phyloP scores from a whole-genome alignment of 2,329 filamentous ascomycete species.

The Cyphellophora europaea region DNA sequence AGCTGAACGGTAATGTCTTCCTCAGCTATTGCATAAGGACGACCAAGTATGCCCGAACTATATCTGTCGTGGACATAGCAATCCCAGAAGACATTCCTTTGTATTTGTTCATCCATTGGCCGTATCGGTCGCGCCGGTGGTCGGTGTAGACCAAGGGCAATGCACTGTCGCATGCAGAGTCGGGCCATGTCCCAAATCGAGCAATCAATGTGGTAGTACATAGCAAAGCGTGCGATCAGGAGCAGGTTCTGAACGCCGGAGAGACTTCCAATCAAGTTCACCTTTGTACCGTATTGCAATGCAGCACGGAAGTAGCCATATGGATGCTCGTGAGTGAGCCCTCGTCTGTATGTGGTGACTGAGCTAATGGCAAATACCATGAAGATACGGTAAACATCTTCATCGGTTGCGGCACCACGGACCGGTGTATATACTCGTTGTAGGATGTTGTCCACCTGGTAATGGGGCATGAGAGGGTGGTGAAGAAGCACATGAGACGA shows the following conservation, averaged over 20 bases:
- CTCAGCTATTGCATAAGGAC: conserved; percentile 34
- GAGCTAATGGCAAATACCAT: conserved; percentile 31
- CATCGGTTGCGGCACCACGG: conserved; percentile 5
- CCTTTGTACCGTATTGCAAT: conserved; percentile 22
- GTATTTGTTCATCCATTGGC: conserved; percentile 26
- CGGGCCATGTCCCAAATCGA: conserved; percentile 33
- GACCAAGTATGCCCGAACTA: conserved; percentile 31
- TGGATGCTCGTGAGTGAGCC: conserved; percentile 25
- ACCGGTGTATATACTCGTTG: conserved; percentile 13
- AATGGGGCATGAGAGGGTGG: conserved; percentile 21
- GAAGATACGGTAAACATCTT: conserved; percentile 27
- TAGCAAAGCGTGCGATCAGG: conserved; percentile 31
- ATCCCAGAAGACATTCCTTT: conserved; percentile 35
- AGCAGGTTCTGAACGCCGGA: conserved; percentile 32
- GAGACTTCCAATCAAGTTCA: conserved; percentile 24
- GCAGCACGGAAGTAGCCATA: conserved; percentile 33
- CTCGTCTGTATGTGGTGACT: conserved; percentile 25
- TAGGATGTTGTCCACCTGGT: conserved; percentile 17
- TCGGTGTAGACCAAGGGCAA: conserved; percentile 28
- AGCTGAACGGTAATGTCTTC: conserved; percentile 28
- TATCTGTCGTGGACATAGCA: conserved; percentile 38
- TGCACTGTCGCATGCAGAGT: conserved; percentile 32
- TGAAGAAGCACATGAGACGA: conserved; percentile 14
- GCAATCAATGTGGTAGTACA: conserved; percentile 33
- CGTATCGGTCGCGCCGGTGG: conserved; percentile 5